These are phyloP conservation scores for Elaeis guineensis DNA, from an alignment of 176 grass and related monocot genomes.

Conservation along the genomic window DNA sequence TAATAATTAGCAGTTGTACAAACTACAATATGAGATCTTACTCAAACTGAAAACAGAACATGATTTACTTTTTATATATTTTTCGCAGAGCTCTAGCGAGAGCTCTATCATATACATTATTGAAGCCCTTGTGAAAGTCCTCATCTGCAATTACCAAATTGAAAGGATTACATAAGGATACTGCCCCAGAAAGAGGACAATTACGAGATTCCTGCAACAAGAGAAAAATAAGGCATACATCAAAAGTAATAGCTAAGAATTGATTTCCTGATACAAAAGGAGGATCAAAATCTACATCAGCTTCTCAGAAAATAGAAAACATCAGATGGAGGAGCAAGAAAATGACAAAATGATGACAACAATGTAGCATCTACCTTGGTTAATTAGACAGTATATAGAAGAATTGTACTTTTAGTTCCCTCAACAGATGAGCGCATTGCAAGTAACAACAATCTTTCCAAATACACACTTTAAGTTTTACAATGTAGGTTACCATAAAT, in stretches of 20 bases:
- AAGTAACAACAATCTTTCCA: too few species aligned
- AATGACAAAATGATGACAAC: too few species aligned
- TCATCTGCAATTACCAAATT: slow-evolving; percentile 94
- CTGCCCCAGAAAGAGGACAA: slow-evolving; percentile 76
- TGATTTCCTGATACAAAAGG: too few species aligned
- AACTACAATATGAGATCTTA: slow-evolving; percentile 17
- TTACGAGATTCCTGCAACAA: slow-evolving; percentile 61
- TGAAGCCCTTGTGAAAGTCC: slow-evolving; percentile 96
- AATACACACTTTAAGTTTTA: too few species aligned
- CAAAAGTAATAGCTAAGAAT: neutral
- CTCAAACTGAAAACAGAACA: slow-evolving; percentile 12
- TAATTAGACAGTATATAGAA: too few species aligned
- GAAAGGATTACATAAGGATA: slow-evolving; percentile 94
- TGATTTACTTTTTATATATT: slow-evolving; percentile 71
- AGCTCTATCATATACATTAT: slow-evolving; percentile 86
- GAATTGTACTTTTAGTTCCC: too few species aligned
- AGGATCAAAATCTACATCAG: too few species aligned
- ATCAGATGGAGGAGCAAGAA: too few species aligned
- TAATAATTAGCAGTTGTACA: slow-evolving; percentile 20
- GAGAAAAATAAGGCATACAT: slow-evolving; percentile 10
- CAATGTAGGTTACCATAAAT: too few species aligned
- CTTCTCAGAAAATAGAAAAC: too few species aligned
- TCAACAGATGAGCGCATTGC: too few species aligned
- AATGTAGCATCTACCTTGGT: too few species aligned
- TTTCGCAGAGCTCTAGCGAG: slow-evolving; percentile 49